Conservation (phyloP, 225 moss, liverwort and hornwort species). For the Polytrichum formosum region DNA sequence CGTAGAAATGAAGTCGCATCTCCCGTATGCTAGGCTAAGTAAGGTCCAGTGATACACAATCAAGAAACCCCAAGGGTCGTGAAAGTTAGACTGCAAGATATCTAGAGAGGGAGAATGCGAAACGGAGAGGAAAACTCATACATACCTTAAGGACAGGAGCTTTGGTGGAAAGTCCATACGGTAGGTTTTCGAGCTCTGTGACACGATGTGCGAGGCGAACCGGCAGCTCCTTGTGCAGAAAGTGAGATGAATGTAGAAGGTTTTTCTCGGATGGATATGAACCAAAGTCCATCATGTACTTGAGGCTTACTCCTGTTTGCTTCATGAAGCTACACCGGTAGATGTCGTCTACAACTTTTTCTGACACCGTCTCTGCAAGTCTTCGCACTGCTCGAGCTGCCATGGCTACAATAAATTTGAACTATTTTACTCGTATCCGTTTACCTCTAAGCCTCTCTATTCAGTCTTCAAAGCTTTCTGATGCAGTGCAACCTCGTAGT, state of each 20-base stretch:
- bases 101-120: not conserved
- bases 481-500: not conserved
- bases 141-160: constrained; percentile 80
- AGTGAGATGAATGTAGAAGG: constrained; percentile 78
- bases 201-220: constrained; percentile 91
- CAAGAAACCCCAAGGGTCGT: not conserved
- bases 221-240: constrained; percentile 86
- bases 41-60: too few species aligned
- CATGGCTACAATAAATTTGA: constrained; percentile 13
- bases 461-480: not conserved
- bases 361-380: constrained; percentile 71
- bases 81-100: not conserved
- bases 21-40: too few species aligned
- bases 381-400: constrained; percentile 65
- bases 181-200: constrained; percentile 81
- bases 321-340: constrained; percentile 64
- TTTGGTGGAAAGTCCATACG: constrained; percentile 75
- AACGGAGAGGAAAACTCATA: constrained; percentile 3
- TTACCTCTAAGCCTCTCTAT: not conserved
- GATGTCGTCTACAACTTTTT: constrained; percentile 78
- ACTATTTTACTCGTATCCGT: not conserved
- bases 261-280: constrained; percentile 71
- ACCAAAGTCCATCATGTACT: constrained; percentile 96
- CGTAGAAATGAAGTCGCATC: too few species aligned
- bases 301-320: constrained; percentile 87